Conservation (phyloP, 208 protist species). For the Trypanosoma vivax region DNA sequence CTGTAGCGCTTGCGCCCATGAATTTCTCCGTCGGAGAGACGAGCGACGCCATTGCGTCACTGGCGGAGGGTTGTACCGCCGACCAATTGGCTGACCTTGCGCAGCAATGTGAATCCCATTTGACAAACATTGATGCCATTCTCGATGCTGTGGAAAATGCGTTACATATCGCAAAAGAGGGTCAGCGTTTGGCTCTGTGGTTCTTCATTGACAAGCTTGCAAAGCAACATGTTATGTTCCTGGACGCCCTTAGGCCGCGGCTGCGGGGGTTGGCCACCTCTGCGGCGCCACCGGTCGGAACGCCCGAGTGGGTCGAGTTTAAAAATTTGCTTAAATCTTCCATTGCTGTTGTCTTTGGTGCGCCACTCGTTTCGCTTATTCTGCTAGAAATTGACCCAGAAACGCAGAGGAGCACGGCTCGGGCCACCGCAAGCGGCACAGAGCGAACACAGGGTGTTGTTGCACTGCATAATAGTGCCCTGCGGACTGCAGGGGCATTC, state of each 20-base stretch:
- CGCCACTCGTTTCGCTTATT: constrained; percentile 67
- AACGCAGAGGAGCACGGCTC: constrained; percentile 14
- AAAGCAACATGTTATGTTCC: constrained; percentile 74
- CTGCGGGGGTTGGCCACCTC: constrained; percentile 46
- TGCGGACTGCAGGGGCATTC: constrained; percentile 63
- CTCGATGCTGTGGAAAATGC: constrained; percentile 74
- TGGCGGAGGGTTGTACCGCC: constrained; percentile 44
- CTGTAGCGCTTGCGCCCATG: constrained; percentile 18
- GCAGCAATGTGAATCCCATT: constrained; percentile 51
- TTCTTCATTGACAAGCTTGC: constrained; percentile 78
- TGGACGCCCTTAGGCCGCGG: constrained; percentile 66
- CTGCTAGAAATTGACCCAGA: constrained; percentile 51
- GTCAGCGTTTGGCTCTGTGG: constrained; percentile 68
- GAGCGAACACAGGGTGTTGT: constrained; percentile 25
- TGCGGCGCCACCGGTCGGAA: constrained; percentile 24
- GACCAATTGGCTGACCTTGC: constrained; percentile 41
- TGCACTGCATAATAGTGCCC: constrained; percentile 50
- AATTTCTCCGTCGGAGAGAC: constrained; percentile 49
- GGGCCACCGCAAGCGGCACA: background rate
- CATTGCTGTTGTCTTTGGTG: constrained; percentile 70
- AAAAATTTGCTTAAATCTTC: constrained; percentile 63
- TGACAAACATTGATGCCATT: constrained; percentile 53
- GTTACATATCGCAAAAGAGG: constrained; percentile 37
- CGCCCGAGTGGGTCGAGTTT: constrained; percentile 57
- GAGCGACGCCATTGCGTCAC: constrained; percentile 70